Percentiles rank a stretch among this genome's conserved stretches.
Evolutionary conservation across 2,329 filamentous ascomycete species (phyloP).

Genomic region (Alternaria brassicae): DNA sequence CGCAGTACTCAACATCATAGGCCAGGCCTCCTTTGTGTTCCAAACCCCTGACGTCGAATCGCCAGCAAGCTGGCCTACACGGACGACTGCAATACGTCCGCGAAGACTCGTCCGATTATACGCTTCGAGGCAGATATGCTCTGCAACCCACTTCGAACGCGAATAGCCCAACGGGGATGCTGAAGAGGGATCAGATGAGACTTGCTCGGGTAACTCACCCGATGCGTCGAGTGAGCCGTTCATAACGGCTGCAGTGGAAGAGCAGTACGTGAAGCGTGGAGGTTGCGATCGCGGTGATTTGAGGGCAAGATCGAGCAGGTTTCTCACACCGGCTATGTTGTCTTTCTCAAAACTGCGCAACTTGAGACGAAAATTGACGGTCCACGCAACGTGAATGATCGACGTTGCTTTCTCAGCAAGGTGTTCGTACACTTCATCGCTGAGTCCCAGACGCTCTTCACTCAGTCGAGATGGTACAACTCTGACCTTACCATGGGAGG

Average conservation of each 20-base stretch:
- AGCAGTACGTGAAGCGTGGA: slow-evolving; percentile 59
- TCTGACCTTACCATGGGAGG: slow-evolving; percentile 49
- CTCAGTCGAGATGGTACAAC: slow-evolving; percentile 60
- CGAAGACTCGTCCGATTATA: slow-evolving; percentile 37
- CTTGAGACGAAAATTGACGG: slow-evolving; percentile 68
- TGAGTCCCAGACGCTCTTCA: slow-evolving; percentile 58
- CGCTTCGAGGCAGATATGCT: slow-evolving; percentile 59
- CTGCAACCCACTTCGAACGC: slow-evolving; percentile 64
- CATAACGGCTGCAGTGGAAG: slow-evolving; percentile 58
- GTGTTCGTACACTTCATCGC: slow-evolving; percentile 48
- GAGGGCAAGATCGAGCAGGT: slow-evolving; percentile 58
- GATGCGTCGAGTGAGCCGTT: slow-evolving; percentile 22
- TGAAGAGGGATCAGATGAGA: slow-evolving; percentile 52
- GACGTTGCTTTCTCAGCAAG: slow-evolving; percentile 56
- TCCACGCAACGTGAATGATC: slow-evolving; percentile 70
- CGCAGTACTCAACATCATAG: slow-evolving; percentile 46
- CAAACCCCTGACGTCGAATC: slow-evolving; percentile 35
- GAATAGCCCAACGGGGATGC: slow-evolving; percentile 63
- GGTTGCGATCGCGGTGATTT: slow-evolving; percentile 39
- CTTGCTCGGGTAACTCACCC: slow-evolving; percentile 50
- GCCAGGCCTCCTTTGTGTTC: slow-evolving; percentile 46
- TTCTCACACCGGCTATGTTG: slow-evolving; percentile 59
- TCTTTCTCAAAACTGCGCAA: slow-evolving; percentile 63
- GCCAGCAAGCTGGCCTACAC: slow-evolving; percentile 54
- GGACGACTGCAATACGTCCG: slow-evolving; percentile 41